Percentiles rank a stretch among this genome's conserved stretches.
Evolutionary conservation across 257 asterid species (phyloP).

Genomic region (Nicotiana attenuata): DNA sequence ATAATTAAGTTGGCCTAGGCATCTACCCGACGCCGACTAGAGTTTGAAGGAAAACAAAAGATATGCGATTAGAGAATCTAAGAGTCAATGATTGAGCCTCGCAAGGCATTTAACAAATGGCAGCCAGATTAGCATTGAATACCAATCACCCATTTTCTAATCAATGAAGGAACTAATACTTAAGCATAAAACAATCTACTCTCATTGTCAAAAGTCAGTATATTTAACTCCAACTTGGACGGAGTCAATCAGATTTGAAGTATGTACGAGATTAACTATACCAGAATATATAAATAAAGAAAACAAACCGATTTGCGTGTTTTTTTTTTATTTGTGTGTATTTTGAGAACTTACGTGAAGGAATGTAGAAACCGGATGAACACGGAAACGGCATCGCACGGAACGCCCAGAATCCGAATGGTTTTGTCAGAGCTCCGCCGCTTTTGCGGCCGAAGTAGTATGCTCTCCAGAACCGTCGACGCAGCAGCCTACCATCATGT

Average conservation of each 20-base stretch:
- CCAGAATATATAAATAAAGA: background rate
- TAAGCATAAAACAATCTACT: background rate
- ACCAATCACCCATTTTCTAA: background rate
- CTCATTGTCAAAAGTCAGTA: background rate
- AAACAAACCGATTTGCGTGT: slow-evolving; percentile 16
- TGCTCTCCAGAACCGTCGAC: slow-evolving; percentile 78
- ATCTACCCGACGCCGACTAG: background rate
- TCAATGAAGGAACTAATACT: background rate
- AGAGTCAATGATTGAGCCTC: background rate
- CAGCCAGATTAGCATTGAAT: background rate
- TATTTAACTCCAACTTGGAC: background rate
- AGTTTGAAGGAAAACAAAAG: background rate
- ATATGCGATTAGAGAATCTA: background rate
- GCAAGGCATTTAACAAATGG: background rate
- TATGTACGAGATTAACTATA: background rate
- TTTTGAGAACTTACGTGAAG: slow-evolving; percentile 49
- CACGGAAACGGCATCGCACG: slow-evolving; percentile 70
- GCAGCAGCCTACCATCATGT: slow-evolving; percentile 54
- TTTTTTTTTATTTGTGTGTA: slow-evolving; percentile 10
- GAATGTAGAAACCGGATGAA: slow-evolving; percentile 68
- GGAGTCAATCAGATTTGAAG: background rate
- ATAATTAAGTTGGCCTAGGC: background rate
- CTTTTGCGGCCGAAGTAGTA: slow-evolving; percentile 58
- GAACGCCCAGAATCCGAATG: slow-evolving; percentile 72
- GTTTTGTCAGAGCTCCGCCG: slow-evolving; percentile 44